Evolutionary conservation across 768 basidiomycete genomes (phyloP).

Genomic region (Cubamyces lactineus): DNA sequence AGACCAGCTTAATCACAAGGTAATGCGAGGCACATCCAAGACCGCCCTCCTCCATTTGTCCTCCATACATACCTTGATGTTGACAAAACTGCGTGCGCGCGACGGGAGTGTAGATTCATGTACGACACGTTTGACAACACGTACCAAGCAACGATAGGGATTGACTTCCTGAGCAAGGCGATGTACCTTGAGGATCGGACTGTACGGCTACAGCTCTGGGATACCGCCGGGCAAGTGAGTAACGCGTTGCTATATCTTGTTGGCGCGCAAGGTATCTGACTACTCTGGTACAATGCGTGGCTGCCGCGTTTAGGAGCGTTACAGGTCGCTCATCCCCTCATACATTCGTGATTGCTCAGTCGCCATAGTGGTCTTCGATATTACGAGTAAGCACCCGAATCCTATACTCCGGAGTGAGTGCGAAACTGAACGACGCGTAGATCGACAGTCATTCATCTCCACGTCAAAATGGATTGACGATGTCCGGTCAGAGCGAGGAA

Average conservation of each 20-base stretch:
- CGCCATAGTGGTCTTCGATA: conserved; percentile 98
- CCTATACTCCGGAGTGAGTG: neutral
- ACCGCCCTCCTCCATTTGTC: neutral
- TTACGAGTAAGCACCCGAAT: conserved; percentile 76
- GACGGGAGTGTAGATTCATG: conserved; percentile 70
- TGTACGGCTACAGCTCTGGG: conserved; percentile 97
- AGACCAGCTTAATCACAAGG: conserved; percentile 98
- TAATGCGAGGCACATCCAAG: conserved; percentile 38
- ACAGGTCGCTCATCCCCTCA: conserved; percentile 95
- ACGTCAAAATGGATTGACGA: conserved; percentile 99
- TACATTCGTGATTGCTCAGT: conserved; percentile 99
- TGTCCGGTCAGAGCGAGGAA: conserved; percentile 94
- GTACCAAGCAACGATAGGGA: conserved; percentile 96
- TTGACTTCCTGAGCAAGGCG: conserved; percentile 99
- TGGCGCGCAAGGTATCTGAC: neutral
- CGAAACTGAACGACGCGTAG: conserved; percentile 42
- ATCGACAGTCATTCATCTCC: conserved; percentile 96
- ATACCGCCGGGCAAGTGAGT: conserved; percentile 91
- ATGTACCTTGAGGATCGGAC: conserved; percentile 99
- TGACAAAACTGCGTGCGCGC: conserved; percentile 1
- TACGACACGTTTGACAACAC: conserved; percentile 99
- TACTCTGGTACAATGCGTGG: conserved; percentile 3
- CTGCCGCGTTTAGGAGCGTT: conserved; percentile 73
- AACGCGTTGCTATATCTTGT: neutral
- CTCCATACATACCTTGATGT: neutral